These are phyloP conservation scores for Mycena belliarum DNA, from an alignment of 768 basidiomycete species.

Conservation along the genomic window DNA sequence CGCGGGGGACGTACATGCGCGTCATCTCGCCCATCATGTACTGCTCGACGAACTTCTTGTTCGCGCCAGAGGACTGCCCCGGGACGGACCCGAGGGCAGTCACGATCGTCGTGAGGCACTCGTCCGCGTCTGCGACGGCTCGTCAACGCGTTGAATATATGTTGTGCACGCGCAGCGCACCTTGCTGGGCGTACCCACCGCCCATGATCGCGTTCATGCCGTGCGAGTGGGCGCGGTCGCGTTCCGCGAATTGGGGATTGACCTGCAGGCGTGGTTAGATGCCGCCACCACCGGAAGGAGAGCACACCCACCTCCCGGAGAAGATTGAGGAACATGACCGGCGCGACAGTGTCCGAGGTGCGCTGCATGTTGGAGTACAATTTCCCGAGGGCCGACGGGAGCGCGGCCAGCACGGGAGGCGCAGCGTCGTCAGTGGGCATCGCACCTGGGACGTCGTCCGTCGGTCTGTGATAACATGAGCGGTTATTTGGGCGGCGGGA, in stretches of 20 bases:
- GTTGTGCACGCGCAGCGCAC: slow-evolving; percentile 22
- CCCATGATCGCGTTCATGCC: slow-evolving; percentile 34
- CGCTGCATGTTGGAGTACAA: slow-evolving; percentile 73
- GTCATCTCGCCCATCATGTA: slow-evolving; percentile 79
- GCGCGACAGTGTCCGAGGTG: slow-evolving; percentile 77
- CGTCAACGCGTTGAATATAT: slow-evolving; percentile 14
- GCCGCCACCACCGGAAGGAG: not conserved
- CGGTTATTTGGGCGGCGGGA: not conserved
- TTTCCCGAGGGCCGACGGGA: slow-evolving; percentile 59
- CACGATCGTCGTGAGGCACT: slow-evolving; percentile 80
- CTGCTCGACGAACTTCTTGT: slow-evolving; percentile 73
- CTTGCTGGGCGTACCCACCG: slow-evolving; percentile 79
- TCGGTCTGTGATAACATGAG: not conserved
- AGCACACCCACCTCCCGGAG: slow-evolving; percentile 53
- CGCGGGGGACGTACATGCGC: slow-evolving; percentile 50
- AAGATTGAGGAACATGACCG: slow-evolving; percentile 63
- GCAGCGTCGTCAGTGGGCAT: slow-evolving; percentile 19
- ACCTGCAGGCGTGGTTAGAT: slow-evolving; percentile 34
- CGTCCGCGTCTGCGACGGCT: slow-evolving; percentile 82
- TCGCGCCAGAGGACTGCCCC: slow-evolving; percentile 31
- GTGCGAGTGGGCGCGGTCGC: slow-evolving; percentile 43
- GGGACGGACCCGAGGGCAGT: slow-evolving; percentile 73
- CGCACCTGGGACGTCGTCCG: not conserved
- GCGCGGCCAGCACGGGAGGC: slow-evolving; percentile 39
- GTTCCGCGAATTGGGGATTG: slow-evolving; percentile 90